Base-by-base conservation (phyloP, 257 asterid genomes). In the Ballota nigra region DNA sequence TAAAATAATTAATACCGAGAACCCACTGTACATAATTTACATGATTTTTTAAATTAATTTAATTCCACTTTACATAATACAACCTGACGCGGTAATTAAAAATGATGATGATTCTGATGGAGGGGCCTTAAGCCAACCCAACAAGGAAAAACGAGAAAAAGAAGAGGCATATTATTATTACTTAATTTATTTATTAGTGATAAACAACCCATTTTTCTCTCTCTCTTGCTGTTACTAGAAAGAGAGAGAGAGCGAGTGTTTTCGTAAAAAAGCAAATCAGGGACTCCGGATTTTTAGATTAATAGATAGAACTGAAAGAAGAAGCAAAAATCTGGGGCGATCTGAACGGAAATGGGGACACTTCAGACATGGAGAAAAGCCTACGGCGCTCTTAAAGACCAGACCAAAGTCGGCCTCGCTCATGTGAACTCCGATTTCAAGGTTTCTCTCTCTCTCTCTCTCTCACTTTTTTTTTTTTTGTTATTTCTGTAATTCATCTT, bases 401-500 rank as follows among this genome's bases (percentile, higher is more conserved):
- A 83, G 20, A 94, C 98, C 22, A 91, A 85, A 77, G 94, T 94
- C 71, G 97, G 97, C 55, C 96, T 94, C 61, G 98, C 96, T 57
- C 97, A 89, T 72, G 96, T 94, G 81, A 94, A 94, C 83, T 91
- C 97, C 85, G 98, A 94, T 89, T 94, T 89, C 87, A 94, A 89
- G 96, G 98, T 93, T 34, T 71, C 26, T 63, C 16, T 38, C 45
- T 47, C 43, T 22, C 23, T 63, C 6, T 13, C 0, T 41, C 26
- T 22, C 4, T 10, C 12, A 2, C 9, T 56, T 22, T 62, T 3
- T 49, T 12, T 13, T 41, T 33, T 9, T 16, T 47, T 9, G 5
- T 19, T 1, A 0, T 53, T 53, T 29, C 26, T 1, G 47, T 11
- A 4, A 18, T 43, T 11, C 16, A 2, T 41, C 5, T 4, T 43